phyloP scores from a whole-genome alignment of 176 grass and related monocot genomes.

The Triticum dicoccoides region DNA sequence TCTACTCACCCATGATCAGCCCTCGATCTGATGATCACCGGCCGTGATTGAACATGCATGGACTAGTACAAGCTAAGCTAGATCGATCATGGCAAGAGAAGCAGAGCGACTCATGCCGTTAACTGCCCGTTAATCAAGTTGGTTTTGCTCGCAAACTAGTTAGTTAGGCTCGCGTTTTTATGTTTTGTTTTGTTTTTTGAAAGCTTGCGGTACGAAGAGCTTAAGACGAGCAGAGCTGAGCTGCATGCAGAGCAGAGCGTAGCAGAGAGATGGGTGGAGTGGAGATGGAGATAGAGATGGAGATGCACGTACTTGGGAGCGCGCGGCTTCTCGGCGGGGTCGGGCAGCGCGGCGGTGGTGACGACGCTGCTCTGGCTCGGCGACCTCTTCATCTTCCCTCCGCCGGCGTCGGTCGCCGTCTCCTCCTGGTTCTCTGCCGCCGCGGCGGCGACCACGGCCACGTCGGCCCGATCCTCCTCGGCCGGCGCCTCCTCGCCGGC shows the following conservation, averaged over 20 bases:
- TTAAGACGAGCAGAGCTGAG: not conserved
- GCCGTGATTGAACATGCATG: no score
- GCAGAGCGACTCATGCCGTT: not conserved
- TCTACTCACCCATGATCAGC: not conserved
- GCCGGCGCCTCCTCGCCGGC: not conserved
- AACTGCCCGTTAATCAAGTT: not conserved
- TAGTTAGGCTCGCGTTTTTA: not conserved
- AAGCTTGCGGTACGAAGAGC: not conserved
- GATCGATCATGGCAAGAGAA: not conserved
- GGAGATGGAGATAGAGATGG: not conserved
- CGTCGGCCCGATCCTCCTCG: not conserved
- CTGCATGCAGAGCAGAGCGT: not conserved
- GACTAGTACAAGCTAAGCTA: not conserved
- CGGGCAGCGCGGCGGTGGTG: constrained; percentile 28
- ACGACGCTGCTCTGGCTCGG: constrained; percentile 57
- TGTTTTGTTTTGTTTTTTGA: no score
- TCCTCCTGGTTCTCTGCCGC: not conserved
- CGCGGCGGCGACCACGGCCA: not conserved
- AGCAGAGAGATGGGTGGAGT: not conserved
- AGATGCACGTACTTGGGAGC: constrained; percentile 62
- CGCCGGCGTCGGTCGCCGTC: not conserved
- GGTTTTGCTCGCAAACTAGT: not conserved
- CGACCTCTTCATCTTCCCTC: constrained; percentile 43
- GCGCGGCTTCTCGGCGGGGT: constrained; percentile 77
- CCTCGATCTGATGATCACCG: not conserved